Base-by-base conservation (phyloP, 495 filamentous ascomycete species). In the Friedmanniomyces simplex region DNA sequence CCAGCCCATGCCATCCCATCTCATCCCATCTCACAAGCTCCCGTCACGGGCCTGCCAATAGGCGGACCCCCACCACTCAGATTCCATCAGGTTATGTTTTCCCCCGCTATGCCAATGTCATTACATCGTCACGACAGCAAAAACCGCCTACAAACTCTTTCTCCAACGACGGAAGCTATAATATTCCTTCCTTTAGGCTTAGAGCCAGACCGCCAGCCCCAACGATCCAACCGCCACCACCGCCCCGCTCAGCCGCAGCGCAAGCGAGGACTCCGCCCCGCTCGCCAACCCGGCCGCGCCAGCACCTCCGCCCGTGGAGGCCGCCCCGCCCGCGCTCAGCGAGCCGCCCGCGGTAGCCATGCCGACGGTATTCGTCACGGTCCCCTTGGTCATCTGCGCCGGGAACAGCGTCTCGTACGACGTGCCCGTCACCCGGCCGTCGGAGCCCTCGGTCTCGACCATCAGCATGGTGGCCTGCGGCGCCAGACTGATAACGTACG, bases 401-500 rank as follows among this genome's bases (percentile, higher is more conserved):
- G 56, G 56, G 56, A 58, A 62, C 8, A 62, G 42, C 0, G 59
- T 62, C 59, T 62, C 48, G 54, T 21, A 54, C 26, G 14, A 1
- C 18, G 59, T 62, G 8, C 54, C 47, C 4, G 55, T 62, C 11
- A 59, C 42, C 7, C 14, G 11, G 7, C 56, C 55, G 45, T 32
- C 34, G 11, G 32, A 8, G 12, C 52, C 56, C 21, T 51, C 50
- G n/a, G 20, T 41, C 37, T 67, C 63, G 16, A 71, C 58, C 46
- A 65, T 43, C 12, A 71, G 51, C 5, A 60, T 52, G 0, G 64
- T 67, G 3, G 63, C 67, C 4, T 60, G 57, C 0, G 66, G 56
- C 12, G 62, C 57, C 1, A 71, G 58, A 11, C 58, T 63, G 18
- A 71, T 60, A 12, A 65, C 62, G 25, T 43, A 59, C 1, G 60